Base-by-base conservation (phyloP, 306 rosid genomes). In the Begonia masoniana region DNA sequence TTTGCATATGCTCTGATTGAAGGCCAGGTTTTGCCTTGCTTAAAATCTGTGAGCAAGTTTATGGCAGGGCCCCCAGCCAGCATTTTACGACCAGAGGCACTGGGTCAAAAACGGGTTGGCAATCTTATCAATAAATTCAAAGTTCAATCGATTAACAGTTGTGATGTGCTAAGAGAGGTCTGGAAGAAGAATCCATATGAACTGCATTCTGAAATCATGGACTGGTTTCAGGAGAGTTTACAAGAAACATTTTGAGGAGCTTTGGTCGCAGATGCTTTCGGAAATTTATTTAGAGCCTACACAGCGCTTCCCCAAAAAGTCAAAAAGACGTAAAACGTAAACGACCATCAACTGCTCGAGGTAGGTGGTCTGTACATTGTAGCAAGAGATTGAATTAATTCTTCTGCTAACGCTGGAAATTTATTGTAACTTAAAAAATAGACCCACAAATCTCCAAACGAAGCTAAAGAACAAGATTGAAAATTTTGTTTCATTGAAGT, bases 11-110 rank as follows among this genome's bases (percentile, higher is more conserved):
- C 82, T 43, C 77, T 91, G 81, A 94, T 85, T 46, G 83, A 78
- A 17, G 97, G 97, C 54, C 88, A 85, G 67, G 96, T 85, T 31
- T 73, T 92, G 59, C 85, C 84, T 0, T 85, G 96, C 74, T 53
- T 89, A 51, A 80, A 50, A 62, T 50, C 72, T 50, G 83, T 69
- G 15, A 57, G 85, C 17, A 64, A 74, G 66, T 76, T 58, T 63
- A 72, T 85, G 95, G 73, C 89, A 7, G 82, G 91, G 15, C 64
- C 85, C 63, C 91, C 95, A 46, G 77, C 73, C 43, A 76, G 78
- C 74, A 70, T 89, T 72, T 60, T 89, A 71, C 76, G 78, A 74
- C 72, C 76, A 55, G 87, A 85, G 72, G 89, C 94, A 51, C 49
- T 73, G 19, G 84, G 94, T 57, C 94, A 78, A 54, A 80, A 73